A percentile compares a stretch with the other conserved stretches of the same genome.
These are phyloP conservation scores for Lasiosphaeria hispida DNA, from an alignment of 495 filamentous ascomycete species.

Conservation along the genomic window DNA sequence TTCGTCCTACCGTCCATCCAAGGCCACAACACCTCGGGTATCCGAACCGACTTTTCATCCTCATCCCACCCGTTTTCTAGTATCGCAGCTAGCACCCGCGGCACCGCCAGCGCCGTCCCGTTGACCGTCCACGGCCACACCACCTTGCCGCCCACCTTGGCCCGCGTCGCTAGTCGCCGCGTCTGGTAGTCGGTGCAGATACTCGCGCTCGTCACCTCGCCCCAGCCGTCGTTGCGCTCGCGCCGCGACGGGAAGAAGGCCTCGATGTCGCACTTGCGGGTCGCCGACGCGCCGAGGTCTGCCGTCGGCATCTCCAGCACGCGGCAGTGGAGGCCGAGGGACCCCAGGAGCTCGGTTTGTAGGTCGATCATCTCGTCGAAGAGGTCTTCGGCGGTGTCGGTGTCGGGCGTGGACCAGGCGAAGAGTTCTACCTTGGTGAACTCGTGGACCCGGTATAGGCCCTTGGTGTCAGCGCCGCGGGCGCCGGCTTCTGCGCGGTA, in stretches of 20 bases:
- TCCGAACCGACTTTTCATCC: conserved; percentile 54
- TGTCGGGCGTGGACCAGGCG: conserved; percentile 67
- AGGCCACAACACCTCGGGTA: conserved; percentile 72
- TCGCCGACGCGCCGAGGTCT: conserved; percentile 85
- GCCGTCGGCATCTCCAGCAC: conserved; percentile 87
- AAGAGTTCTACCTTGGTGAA: conserved; percentile 99
- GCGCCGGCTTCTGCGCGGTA: conserved; percentile 94
- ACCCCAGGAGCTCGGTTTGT: conserved; percentile 75
- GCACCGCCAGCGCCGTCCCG: conserved; percentile 89
- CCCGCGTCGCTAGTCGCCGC: conserved; percentile 71
- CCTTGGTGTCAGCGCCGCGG: conserved; percentile 85
- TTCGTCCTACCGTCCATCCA: conserved; percentile 77
- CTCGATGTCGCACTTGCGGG: conserved; percentile 88
- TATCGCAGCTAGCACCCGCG: conserved; percentile 84
- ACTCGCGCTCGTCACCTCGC: conserved; percentile 86
- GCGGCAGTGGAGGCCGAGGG: conserved; percentile 78
- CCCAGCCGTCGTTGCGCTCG: conserved; percentile 75
- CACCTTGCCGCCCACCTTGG: conserved; percentile 50
- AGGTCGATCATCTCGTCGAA: conserved; percentile 83
- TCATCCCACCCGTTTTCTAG: conserved; percentile 91
- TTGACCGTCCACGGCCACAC: conserved; percentile 83
- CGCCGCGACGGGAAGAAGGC: conserved; percentile 85
- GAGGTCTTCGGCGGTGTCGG: conserved; percentile 46
- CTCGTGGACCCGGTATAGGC: conserved; percentile 96
- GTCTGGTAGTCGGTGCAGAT: conserved; percentile 95